These are phyloP conservation scores for Solanum hybrid DNA, from an alignment of 305 asterid genomes.

Conservation along the genomic window DNA sequence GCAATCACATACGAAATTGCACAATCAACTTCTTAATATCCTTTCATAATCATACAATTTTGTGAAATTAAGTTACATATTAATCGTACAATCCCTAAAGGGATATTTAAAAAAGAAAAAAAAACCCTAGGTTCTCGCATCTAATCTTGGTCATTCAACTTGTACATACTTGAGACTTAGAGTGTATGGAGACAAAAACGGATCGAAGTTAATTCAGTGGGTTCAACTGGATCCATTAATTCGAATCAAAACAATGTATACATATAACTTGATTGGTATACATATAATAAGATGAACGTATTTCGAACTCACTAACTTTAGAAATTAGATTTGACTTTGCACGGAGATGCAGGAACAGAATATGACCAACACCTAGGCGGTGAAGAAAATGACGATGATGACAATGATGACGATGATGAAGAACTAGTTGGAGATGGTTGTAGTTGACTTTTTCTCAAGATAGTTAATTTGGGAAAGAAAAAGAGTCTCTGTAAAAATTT, in stretches of 20 bases:
- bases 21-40: not conserved
- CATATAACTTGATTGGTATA: not conserved
- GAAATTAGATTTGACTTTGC: not conserved
- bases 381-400: constrained; percentile 14
- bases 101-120: not conserved
- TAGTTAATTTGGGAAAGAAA: constrained; percentile 20
- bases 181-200: not conserved
- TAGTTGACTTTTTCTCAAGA: constrained; percentile 14
- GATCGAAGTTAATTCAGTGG: not conserved
- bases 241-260: not conserved
- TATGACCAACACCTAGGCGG: constrained; percentile 10
- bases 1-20: not conserved
- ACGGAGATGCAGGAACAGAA: constrained; percentile 30
- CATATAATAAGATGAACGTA: not conserved
- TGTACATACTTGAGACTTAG: not conserved
- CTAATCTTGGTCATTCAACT: not conserved
- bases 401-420: constrained; percentile 3
- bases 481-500: constrained; percentile 8
- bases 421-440: constrained; percentile 9
- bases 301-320: constrained; percentile 8
- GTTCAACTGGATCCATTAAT: not conserved
- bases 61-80: not conserved
- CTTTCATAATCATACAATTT: not conserved
- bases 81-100: not conserved
- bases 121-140: not conserved